These are phyloP conservation scores for Darksidea phi DNA, from an alignment of 495 filamentous ascomycete species.

Conservation along the genomic window DNA sequence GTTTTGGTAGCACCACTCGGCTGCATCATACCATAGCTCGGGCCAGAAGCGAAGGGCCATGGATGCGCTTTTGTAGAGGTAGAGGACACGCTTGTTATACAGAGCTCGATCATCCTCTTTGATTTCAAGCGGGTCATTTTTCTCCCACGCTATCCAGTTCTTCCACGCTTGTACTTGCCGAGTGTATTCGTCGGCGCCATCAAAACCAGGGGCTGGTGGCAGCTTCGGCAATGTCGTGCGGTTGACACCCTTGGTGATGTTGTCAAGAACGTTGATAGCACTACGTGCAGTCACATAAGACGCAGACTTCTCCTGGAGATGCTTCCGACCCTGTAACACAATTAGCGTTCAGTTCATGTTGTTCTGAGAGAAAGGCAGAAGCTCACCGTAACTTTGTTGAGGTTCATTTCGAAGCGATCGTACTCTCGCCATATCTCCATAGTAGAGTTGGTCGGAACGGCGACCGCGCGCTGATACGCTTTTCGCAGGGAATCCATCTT, in stretches of 20 bases:
- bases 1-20: constrained; percentile 87
- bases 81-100: constrained; percentile 75
- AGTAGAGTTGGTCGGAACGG: constrained; percentile 74
- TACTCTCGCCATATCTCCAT: constrained; percentile 94
- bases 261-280: constrained; percentile 76
- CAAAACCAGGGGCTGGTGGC: constrained; percentile 80
- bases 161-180: constrained; percentile 91
- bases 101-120: constrained; percentile 70
- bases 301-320: constrained; percentile 85
- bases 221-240: constrained; percentile 76
- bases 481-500: constrained; percentile 94
- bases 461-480: constrained; percentile 84
- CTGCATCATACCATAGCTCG: constrained; percentile 91
- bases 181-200: constrained; percentile 80
- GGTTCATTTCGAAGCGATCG: constrained; percentile 85
- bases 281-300: constrained; percentile 91
- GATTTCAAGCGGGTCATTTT: constrained; percentile 81
- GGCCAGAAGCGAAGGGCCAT: constrained; percentile 94
- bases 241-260: constrained; percentile 73
- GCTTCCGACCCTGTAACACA: constrained; percentile 72
- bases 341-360: constrained; percentile 4
- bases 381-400: constrained; percentile 83
- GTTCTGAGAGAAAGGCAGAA: neutral
- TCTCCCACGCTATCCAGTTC: constrained; percentile 91
- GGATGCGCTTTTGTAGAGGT: constrained; percentile 88